Percentiles rank a stretch among this genome's conserved stretches.
Conservation (phyloP, 305 asterid genomes). For the Fraxinus velutina region DNA sequence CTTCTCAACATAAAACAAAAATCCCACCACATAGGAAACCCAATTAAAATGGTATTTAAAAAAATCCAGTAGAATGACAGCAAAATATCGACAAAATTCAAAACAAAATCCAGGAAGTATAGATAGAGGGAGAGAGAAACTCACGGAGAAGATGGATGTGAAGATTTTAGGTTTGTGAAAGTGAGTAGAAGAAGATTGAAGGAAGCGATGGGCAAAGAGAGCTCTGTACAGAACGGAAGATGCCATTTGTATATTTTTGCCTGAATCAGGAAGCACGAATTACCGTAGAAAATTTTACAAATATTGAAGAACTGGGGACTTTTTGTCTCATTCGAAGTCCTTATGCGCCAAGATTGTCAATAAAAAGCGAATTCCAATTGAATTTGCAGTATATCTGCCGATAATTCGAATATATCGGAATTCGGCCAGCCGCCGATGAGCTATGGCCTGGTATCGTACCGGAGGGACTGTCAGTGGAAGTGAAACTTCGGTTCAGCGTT, state of each 20-base stretch:
- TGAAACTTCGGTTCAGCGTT: neutral
- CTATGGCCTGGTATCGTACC: neutral
- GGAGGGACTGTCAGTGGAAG: neutral
- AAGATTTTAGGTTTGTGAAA: constrained; percentile 33
- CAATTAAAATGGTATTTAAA: neutral
- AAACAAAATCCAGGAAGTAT: neutral
- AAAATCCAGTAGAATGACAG: neutral
- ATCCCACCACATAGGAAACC: neutral
- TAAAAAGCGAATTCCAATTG: neutral
- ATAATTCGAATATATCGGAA: neutral
- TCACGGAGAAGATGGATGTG: constrained; percentile 44
- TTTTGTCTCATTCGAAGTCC: neutral
- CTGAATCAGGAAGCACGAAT: constrained; percentile 23
- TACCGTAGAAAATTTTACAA: neutral
- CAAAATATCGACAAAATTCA: neutral
- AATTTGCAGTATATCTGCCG: neutral
- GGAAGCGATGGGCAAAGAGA: constrained; percentile 51
- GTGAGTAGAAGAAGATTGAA: constrained; percentile 39
- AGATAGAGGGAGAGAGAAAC: constrained; percentile 12
- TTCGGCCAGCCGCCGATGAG: neutral
- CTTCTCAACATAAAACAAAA: neutral
- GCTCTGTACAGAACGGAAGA: constrained; percentile 57
- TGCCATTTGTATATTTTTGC: constrained; percentile 36
- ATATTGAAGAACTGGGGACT: neutral
- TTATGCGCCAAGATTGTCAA: neutral